Evolutionary conservation across 2,329 filamentous ascomycete genomes (phyloP), one percentile per base, ranked within the genome.

Genomic region (Ophiostoma australiae): DNA sequence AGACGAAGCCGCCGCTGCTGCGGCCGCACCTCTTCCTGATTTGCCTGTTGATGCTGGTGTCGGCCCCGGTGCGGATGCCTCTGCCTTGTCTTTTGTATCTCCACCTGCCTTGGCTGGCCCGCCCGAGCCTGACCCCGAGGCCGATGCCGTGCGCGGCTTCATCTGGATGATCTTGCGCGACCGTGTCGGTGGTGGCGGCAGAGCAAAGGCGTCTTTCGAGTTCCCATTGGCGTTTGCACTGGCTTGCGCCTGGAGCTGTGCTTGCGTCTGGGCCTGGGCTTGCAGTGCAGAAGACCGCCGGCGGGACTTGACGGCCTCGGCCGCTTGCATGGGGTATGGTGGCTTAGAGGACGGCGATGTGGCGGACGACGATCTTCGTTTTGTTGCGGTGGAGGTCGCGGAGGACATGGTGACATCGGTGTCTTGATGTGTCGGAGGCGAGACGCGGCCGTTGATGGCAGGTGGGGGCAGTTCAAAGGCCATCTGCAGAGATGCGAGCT

Each of bases 121-220:
- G 31, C 23, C 75, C 73, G 55, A 76, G 75, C 39, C n/a, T n/a
- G n/a, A n/a, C n/a, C n/a, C 39, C 39, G 39, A 41, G 8, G 72
- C 77, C 77, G 31, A 74, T 67, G 68, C n/a, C 70, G 73, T 73
- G 35, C 83, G 81, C 23, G 87, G 94, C 80, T 97, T 97, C 94
- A 98, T 97, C 81, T 98, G 94, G 72, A 98, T 98, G 78, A 99
- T 98, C 82, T 96, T 98, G 76, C 94, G 90, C 61, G 93, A 92
- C 73, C 94, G 86, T 3, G 94, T 97, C 0, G 95, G 95, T 20
- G 94, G 95, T 11, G 95, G 95, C 27, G 95, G 95, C 20, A 99
- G 86, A 11, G 91, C 86, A 79, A 97, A 96, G 67, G 86, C 83
- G 75, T 89, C 86, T 74, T 88, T 89, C 81, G 75, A 86, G 23